Evolutionary conservation across 306 rosid genomes (phyloP), one percentile per base, ranked within the genome.

Genomic region (Fragaria nilgerrensis): DNA sequence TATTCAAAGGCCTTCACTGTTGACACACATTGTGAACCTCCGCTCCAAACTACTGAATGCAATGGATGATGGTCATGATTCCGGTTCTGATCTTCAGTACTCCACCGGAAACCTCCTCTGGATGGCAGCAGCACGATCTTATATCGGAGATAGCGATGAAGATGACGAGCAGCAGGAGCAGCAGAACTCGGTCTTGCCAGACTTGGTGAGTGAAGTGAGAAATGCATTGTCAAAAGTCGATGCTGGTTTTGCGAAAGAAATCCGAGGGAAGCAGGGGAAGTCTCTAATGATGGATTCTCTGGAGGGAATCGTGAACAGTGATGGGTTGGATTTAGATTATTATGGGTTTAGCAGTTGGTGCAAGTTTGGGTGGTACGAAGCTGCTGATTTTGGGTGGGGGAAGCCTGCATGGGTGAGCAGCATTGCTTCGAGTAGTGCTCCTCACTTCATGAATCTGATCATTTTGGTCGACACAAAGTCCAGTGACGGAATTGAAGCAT

Each of bases 311-410:
- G 39, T 1, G 20, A 29, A 68, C 56, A 7, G 64, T 58, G 25
- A 44, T 47, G 77, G 58, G 44, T 79, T 50, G 22, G 78, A 49
- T 25, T 41, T 56, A 34, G 78, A 79, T 49, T 44, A 75, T 58
- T 37, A 77, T 17, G 83, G 81, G 52, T 84, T 84, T n/a, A 82
- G 83, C 59, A 87, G 91, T 68, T 85, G 87, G 89, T 78, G 87
- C 9, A 75, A 72, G 32, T 43, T 78, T 25, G 85, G 85, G 25
- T 66, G 72, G 34, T 81, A 84, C 15, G 79, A 78, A 11, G 73
- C 39, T n/a, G 76, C 49, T 27, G 85, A 85, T 56, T 81, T 81
- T 32, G 85, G 88, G 44, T 85, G 85, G 88, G 88, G 83, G 22
- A 81, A 20, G 76, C 85, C 88, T 1, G n/a, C 62, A 14, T 78